Evolutionary conservation across 1,284 basidiomycete genomes (phyloP), one percentile per base, ranked within the genome.

Genomic region (Trametes polyzona): DNA sequence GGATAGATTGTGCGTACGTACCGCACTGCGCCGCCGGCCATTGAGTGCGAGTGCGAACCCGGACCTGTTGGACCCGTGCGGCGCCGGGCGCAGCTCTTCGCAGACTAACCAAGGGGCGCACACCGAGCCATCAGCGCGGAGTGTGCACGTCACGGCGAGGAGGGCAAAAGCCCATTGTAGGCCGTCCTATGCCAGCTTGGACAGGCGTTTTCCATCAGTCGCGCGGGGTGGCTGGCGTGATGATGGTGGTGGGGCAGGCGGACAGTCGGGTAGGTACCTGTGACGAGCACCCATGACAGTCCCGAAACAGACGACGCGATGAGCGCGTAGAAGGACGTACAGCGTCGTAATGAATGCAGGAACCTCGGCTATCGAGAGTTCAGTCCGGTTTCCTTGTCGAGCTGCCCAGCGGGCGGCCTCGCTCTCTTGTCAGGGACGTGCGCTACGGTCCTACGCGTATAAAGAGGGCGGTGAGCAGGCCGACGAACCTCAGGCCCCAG

Each of bases 401-500:
- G 39, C 44, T 17, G 37, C 11, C 6, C 10, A 30, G 39, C 23
- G 32, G 39, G 23, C n/a, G 17, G 8, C 3, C n/a, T 17, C 46
- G 52, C 30, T 36, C 41, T 7, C 19, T 16, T 16, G 30, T 27
- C 6, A 19, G 29, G 30, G 12, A 26, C 23, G 37, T 14, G 17
- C 39, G 30, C 10, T 14, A 23, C 2, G 23, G 27, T 26, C 30
- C 39, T 47, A n/a, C 11, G 17, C 12, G 39, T 48, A 54, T 54
- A 54, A 54, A 47, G 16, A 11, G 3, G 14, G 8, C 2, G 32
- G 21, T 36, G 24, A 54, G 40, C n/a, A n/a, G 12, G 17, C 11
- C 30, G 23, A 42, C 10, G 32, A 21, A 23, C 37, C 30, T 48
- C 37, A 54, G 46, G 46, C 46, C 39, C 35, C 42, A 53, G 52